These are phyloP conservation scores for Capsicum pubescens DNA, from an alignment of 257 asterid genomes.

Conservation along the genomic window DNA sequence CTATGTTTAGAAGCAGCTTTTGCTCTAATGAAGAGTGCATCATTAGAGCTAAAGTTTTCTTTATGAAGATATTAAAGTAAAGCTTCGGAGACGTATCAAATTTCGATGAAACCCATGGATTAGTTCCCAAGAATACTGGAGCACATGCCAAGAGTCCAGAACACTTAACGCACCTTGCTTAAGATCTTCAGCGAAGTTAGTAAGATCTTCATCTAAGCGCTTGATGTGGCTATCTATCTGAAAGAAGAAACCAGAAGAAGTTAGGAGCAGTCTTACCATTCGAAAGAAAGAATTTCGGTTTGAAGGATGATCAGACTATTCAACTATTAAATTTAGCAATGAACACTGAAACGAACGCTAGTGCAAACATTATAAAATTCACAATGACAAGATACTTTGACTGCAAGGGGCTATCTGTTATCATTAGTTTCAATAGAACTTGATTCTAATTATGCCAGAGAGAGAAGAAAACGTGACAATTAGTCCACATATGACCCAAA, in stretches of 20 bases:
- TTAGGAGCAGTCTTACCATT: slow-evolving; percentile 25
- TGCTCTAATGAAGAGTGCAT: background rate
- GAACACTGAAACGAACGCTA: background rate
- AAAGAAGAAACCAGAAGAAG: slow-evolving; percentile 37
- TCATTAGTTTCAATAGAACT: background rate
- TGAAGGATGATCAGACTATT: background rate
- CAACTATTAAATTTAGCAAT: background rate
- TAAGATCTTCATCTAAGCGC: slow-evolving; percentile 94
- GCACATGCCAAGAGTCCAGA: slow-evolving; percentile 24
- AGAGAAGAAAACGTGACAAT: background rate
- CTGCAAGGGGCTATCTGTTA: background rate
- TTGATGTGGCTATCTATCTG: slow-evolving; percentile 97
- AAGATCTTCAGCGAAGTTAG: slow-evolving; percentile 91
- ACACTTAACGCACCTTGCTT: slow-evolving; percentile 72
- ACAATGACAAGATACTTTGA: background rate
- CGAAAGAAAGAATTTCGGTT: background rate
- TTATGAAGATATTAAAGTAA: background rate
- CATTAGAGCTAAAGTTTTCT: background rate
- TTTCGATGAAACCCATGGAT: background rate
- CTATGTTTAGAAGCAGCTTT: background rate
- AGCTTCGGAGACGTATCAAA: background rate
- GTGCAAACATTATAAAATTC: slow-evolving; percentile 5
- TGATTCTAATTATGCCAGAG: background rate
- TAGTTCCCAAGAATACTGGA: slow-evolving; percentile 1
- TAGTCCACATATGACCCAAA: background rate